Percentiles rank a stretch among this genome's conserved stretches.
These are phyloP conservation scores for Arabidopsis lyrata DNA, from an alignment of 441 rosid genomes.

Conservation along the genomic window DNA sequence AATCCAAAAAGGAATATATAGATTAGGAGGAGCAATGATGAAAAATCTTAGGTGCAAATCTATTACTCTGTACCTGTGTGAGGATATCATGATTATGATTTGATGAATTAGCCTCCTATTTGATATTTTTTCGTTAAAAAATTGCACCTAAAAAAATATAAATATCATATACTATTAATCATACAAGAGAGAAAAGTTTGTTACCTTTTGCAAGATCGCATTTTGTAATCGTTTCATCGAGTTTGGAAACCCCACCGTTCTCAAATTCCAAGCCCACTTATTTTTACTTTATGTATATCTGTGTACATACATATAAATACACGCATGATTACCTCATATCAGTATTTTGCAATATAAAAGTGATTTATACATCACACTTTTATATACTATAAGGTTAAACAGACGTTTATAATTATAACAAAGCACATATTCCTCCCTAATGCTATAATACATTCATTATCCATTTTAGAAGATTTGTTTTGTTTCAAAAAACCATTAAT, in stretches of 20 bases:
- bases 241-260: constrained; percentile 59
- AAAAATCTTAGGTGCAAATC: constrained; percentile 89
- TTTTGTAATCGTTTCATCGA: constrained; percentile 39
- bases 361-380: not conserved
- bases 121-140: constrained; percentile 53
- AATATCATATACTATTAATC: constrained; percentile 9
- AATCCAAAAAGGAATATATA: constrained; percentile 45
- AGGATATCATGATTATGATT: constrained; percentile 76
- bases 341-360: not conserved
- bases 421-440: not conserved
- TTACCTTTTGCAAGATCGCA: constrained; percentile 46
- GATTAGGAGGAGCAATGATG: constrained; percentile 73
- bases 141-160: not conserved
- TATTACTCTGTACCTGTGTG: constrained; percentile 61
- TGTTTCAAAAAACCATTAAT: not conserved
- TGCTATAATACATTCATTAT: not conserved
- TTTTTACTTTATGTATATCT: not conserved
- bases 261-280: constrained; percentile 60
- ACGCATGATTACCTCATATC: constrained; percentile 24
- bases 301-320: not conserved
- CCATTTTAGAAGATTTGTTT: not conserved
- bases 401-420: constrained; percentile 6
- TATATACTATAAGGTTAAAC: constrained; percentile 10
- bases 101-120: constrained; percentile 62
- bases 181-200: constrained; percentile 50